Percentiles rank a stretch among this genome's conserved stretches.
phyloP scores from a whole-genome alignment of 2,329 filamentous ascomycete genomes.

The Alternaria hordeiaustralica region DNA sequence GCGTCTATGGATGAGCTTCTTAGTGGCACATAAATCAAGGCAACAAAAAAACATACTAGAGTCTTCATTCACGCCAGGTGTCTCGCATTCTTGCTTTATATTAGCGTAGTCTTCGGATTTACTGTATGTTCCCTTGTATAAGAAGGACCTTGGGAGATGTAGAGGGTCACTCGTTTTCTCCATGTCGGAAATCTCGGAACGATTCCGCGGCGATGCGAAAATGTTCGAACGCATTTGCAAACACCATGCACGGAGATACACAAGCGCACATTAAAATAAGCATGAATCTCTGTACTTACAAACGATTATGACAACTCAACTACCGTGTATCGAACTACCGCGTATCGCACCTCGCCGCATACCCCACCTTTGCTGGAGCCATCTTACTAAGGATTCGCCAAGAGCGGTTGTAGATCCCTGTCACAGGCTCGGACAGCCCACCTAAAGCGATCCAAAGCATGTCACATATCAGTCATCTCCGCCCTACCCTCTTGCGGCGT shows the following conservation, averaged over 20 bases:
- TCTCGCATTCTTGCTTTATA: no score
- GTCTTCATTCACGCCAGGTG: no score
- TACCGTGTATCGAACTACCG: neutral
- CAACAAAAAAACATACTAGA: no score
- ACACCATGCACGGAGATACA: no score
- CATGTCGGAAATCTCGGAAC: neutral
- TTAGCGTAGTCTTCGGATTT: no score
- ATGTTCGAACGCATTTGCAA: neutral
- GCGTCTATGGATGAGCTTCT: no score
- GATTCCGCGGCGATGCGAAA: neutral
- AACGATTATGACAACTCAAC: accelerated
- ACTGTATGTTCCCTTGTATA: no score
- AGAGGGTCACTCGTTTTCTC: no score
- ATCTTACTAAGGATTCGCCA: conserved; percentile 18
- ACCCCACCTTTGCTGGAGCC: conserved; percentile 11
- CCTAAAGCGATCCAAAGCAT: conserved; percentile 1
- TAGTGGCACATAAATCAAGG: no score
- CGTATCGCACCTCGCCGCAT: neutral
- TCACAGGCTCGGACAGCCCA: conserved; percentile 9
- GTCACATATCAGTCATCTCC: conserved; percentile 24
- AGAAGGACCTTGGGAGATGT: no score
- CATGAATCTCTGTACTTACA: neutral
- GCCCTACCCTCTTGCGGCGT: conserved; percentile 11
- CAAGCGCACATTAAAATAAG: no score
- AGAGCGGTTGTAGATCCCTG: conserved; percentile 14